phyloP scores from a whole-genome alignment of 768 basidiomycete genomes.

The Tricholoma saponaceum region DNA sequence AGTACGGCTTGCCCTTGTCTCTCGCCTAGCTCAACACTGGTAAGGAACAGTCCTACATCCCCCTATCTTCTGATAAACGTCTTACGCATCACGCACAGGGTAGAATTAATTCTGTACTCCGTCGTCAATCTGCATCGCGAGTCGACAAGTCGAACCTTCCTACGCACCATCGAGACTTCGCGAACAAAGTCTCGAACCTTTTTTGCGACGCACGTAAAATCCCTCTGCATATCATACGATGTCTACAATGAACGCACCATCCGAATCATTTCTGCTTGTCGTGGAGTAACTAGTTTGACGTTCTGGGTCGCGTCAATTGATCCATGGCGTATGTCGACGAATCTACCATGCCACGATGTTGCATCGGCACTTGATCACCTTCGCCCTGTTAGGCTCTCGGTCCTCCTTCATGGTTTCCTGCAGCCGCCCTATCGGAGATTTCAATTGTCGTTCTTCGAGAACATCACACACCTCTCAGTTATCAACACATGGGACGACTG shows the following conservation, averaged over 20 bases:
- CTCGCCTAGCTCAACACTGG: constrained; percentile 28
- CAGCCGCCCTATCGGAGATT: constrained; percentile 20
- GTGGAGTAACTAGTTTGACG: constrained; percentile 29
- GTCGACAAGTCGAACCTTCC: constrained; percentile 29
- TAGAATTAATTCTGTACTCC: constrained; percentile 32
- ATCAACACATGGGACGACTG: constrained; percentile 41
- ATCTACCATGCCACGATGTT: constrained; percentile 11
- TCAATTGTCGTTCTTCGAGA: constrained; percentile 27
- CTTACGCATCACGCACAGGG: constrained; percentile 17
- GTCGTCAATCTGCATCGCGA: constrained; percentile 28
- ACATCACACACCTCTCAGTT: constrained; percentile 35
- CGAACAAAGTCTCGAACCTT: constrained; percentile 26
- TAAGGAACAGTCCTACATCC: constrained; percentile 11
- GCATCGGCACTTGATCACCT: constrained; percentile 18
- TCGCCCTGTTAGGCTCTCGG: constrained; percentile 27
- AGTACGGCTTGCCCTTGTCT: constrained; percentile 26
- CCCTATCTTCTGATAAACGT: neutral
- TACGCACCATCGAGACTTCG: constrained; percentile 34
- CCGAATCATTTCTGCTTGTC: constrained; percentile 30
- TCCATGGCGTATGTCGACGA: constrained; percentile 7
- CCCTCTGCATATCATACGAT: constrained; percentile 33
- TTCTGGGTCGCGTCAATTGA: constrained; percentile 29
- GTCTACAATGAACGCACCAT: constrained; percentile 25
- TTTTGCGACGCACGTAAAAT: constrained; percentile 32
- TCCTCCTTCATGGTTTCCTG: constrained; percentile 24